Percentiles rank a stretch among this genome's conserved stretches.
phyloP scores from a whole-genome alignment of 2,329 filamentous ascomycete species.

The Cucurbitaria berberidis region DNA sequence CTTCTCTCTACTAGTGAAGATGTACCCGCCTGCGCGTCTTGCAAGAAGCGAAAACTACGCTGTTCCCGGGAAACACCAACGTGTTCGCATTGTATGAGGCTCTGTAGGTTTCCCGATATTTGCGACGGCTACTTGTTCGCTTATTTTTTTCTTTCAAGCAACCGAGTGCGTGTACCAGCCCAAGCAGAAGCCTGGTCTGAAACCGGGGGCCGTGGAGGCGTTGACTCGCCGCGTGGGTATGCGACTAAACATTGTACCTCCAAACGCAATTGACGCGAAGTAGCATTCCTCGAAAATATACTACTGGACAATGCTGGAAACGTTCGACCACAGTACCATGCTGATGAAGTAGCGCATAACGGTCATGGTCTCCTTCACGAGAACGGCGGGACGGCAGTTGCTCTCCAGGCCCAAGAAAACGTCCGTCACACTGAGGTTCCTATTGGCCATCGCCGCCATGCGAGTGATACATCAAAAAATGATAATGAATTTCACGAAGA shows the following conservation, averaged over 20 bases:
- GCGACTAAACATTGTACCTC: background rate
- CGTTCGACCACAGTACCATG: constrained; percentile 28
- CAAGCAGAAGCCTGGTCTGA: constrained; percentile 44
- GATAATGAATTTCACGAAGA: background rate
- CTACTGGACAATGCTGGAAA: constrained; percentile 37
- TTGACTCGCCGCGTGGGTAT: constrained; percentile 43
- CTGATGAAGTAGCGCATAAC: constrained; percentile 1
- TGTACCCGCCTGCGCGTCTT: constrained; percentile 39
- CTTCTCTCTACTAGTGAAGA: constrained; percentile 34
- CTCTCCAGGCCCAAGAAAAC: constrained; percentile 6
- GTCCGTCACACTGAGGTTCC: background rate
- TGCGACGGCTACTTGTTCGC: background rate
- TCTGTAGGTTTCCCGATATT: constrained; percentile 30
- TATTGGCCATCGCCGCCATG: background rate
- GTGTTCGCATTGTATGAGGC: constrained; percentile 42
- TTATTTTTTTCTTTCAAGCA: constrained; percentile 24
- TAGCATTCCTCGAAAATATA: constrained; percentile 41
- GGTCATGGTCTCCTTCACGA: background rate
- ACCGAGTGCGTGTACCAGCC: constrained; percentile 40
- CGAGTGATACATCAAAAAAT: background rate
- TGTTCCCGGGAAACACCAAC: constrained; percentile 40
- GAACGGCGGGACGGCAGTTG: constrained; percentile 1
- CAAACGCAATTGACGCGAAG: constrained; percentile 14
- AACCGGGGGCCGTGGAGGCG: constrained; percentile 42
- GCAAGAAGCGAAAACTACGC: constrained; percentile 42